These are phyloP conservation scores for Marasmius sp. DNA, from an alignment of 1,284 basidiomycete genomes.

Conservation along the genomic window DNA sequence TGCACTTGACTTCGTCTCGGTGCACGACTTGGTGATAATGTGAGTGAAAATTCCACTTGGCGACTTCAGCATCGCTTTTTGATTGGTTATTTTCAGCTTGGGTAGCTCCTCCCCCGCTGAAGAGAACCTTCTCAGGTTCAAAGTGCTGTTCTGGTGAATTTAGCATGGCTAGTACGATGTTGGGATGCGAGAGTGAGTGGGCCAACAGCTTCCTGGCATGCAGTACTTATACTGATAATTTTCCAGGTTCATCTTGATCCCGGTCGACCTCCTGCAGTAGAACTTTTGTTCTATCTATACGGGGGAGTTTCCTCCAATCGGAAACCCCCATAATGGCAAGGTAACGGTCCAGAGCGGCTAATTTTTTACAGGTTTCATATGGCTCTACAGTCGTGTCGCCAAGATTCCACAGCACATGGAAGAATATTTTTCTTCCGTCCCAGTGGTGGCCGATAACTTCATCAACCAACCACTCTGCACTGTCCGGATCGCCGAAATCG, in stretches of 20 bases:
- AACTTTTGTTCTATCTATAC: not conserved
- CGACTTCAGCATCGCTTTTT: not conserved
- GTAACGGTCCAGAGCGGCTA: slow-evolving; percentile 5
- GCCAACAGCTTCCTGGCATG: too few relatives aligned
- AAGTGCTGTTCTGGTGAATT: too few relatives aligned
- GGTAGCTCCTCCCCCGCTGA: too few relatives aligned
- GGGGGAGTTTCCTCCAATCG: slow-evolving; percentile 5
- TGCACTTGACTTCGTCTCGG: not conserved
- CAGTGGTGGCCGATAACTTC: slow-evolving; percentile 2
- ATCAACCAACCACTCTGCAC: slow-evolving; percentile 6
- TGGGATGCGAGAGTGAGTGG: too few relatives aligned
- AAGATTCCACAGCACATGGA: slow-evolving; percentile 4
- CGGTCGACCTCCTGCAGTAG: not conserved
- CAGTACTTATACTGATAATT: too few relatives aligned
- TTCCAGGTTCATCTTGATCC: too few relatives aligned
- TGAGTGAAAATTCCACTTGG: not conserved
- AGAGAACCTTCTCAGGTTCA: too few relatives aligned
- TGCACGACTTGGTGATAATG: not conserved
- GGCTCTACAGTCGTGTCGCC: slow-evolving; percentile 9
- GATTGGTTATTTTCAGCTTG: too few relatives aligned
- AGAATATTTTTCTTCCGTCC: not conserved
- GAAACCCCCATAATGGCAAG: not conserved
- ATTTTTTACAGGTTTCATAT: slow-evolving; percentile 3
- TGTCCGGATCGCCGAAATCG: slow-evolving; percentile 8
- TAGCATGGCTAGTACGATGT: too few relatives aligned